Conservation (phyloP, 1,284 basidiomycete genomes). For the Trichosporon sp. region DNA sequence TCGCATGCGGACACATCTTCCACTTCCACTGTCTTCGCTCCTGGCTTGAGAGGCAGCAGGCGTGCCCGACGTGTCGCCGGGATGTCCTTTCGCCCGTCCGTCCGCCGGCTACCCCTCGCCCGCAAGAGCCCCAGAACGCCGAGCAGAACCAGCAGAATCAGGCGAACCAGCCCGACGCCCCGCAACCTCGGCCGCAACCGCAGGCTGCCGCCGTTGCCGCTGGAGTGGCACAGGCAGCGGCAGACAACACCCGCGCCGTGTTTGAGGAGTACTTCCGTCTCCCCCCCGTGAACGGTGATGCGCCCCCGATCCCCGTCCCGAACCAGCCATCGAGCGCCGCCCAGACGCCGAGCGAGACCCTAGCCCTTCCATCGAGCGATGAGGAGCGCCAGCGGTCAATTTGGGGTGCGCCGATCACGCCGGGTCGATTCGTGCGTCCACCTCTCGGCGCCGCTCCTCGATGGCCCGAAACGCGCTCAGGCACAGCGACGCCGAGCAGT, state of each 20-base stretch:
- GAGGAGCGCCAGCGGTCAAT: slow-evolving; percentile 45
- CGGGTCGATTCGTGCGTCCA: slow-evolving; percentile 45
- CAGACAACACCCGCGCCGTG: slow-evolving; percentile 35
- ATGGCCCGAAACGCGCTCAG: slow-evolving; percentile 29
- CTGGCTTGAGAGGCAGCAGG: slow-evolving; percentile 92
- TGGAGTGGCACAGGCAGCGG: slow-evolving; percentile 59
- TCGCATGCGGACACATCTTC: slow-evolving; percentile 96
- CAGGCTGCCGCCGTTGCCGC: slow-evolving; percentile 62
- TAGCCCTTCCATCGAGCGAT: slow-evolving; percentile 19
- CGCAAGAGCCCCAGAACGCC: background rate
- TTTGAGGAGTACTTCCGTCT: slow-evolving; percentile 49
- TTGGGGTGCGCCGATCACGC: slow-evolving; percentile 51
- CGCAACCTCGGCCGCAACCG: slow-evolving; percentile 43
- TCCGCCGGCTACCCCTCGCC: background rate
- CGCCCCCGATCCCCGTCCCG: slow-evolving; percentile 30
- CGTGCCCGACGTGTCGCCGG: slow-evolving; percentile 91
- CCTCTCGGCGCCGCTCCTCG: slow-evolving; percentile 44
- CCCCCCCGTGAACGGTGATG: slow-evolving; percentile 35
- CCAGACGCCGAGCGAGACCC: slow-evolving; percentile 12
- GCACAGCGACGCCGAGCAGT: slow-evolving; percentile 43
- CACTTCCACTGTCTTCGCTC: slow-evolving; percentile 96
- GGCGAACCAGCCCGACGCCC: background rate
- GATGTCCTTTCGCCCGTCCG: slow-evolving; percentile 70
- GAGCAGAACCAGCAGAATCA: slow-evolving; percentile 51
- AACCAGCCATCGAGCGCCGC: slow-evolving; percentile 14